phyloP scores from a whole-genome alignment of 768 basidiomycete species.

The Psilocybe sp. region DNA sequence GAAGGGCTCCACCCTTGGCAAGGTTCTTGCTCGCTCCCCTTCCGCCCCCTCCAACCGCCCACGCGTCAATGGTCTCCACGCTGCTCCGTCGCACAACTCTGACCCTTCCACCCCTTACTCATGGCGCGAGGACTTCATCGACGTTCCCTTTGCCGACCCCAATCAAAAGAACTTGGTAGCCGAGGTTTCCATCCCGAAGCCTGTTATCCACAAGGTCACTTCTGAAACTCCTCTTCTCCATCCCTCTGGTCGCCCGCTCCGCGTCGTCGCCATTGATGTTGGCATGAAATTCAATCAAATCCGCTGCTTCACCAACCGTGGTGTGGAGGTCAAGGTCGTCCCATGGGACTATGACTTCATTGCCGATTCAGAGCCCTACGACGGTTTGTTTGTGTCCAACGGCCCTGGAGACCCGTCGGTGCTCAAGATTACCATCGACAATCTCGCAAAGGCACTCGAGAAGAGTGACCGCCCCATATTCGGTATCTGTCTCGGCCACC shows the following conservation, averaged over 20 bases:
- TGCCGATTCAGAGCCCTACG: slow-evolving; percentile 75
- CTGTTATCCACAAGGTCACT: slow-evolving; percentile 68
- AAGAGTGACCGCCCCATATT: slow-evolving; percentile 86
- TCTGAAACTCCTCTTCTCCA: slow-evolving; percentile 52
- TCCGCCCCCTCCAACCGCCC: slow-evolving; percentile 40
- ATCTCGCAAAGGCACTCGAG: slow-evolving; percentile 65
- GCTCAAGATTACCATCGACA: slow-evolving; percentile 67
- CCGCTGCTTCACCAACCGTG: slow-evolving; percentile 89
- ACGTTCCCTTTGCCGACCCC: slow-evolving; percentile 83
- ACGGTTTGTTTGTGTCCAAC: slow-evolving; percentile 96
- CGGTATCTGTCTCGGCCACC: slow-evolving; percentile 98
- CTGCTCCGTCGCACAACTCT: slow-evolving; percentile 35
- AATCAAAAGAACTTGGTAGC: slow-evolving; percentile 91
- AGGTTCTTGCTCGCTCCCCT: slow-evolving; percentile 65
- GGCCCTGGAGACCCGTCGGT: slow-evolving; percentile 96
- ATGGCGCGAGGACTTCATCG: slow-evolving; percentile 85
- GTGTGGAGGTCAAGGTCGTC: slow-evolving; percentile 94
- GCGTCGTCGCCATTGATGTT: slow-evolving; percentile 90
- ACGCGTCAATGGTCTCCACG: slow-evolving; percentile 20
- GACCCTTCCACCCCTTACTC: slow-evolving; percentile 49
- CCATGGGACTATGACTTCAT: slow-evolving; percentile 97
- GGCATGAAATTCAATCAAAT: slow-evolving; percentile 99
- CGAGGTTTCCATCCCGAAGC: slow-evolving; percentile 70
- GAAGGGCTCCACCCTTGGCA: slow-evolving; percentile 90
- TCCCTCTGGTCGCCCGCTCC: slow-evolving; percentile 75